Percentiles rank a stretch among this genome's conserved stretches.
Evolutionary conservation across 2,329 filamentous ascomycete genomes (phyloP).

Genomic region (Amesomyces nigricolor): DNA sequence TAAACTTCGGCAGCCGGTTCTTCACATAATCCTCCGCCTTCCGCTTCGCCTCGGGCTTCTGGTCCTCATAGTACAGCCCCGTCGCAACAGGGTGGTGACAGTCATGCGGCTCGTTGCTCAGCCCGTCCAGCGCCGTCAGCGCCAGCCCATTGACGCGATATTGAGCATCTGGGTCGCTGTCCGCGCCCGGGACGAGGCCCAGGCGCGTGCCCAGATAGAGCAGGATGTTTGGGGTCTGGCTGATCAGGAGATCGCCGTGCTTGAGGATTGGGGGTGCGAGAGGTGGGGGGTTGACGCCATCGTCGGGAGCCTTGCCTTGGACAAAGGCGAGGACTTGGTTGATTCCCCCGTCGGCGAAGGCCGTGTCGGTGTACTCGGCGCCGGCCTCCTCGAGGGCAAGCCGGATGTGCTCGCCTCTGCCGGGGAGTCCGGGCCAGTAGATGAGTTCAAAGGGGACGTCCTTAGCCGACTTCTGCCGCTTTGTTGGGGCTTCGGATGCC

Average conservation of each 20-base stretch:
- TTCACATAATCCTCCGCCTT: constrained; percentile 53
- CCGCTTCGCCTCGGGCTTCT: constrained; percentile 60
- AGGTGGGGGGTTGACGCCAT: constrained; percentile 56
- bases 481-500: constrained; percentile 24
- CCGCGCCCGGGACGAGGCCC: constrained; percentile 44
- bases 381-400: constrained; percentile 65
- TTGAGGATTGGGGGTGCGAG: constrained; percentile 63
- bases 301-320: constrained; percentile 40
- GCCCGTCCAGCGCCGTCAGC: constrained; percentile 64
- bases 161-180: constrained; percentile 39
- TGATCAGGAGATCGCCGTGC: constrained; percentile 56
- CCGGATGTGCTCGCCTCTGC: constrained; percentile 69
- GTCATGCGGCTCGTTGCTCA: constrained; percentile 68
- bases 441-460: constrained; percentile 55
- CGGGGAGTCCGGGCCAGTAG: constrained; percentile 68
- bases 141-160: constrained; percentile 58
- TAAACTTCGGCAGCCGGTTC: constrained; percentile 64
- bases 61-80: constrained; percentile 64
- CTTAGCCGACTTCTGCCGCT: constrained; percentile 39
- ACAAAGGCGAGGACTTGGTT: constrained; percentile 45
- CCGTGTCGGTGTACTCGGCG: constrained; percentile 58
- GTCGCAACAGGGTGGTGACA: constrained; percentile 65
- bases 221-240: constrained; percentile 68
- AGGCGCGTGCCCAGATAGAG: constrained; percentile 60
- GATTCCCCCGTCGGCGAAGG: constrained; percentile 44